Evolutionary conservation across 73 alveolate species (phyloP).

Genomic region (Paramecium octaurelia): DNA sequence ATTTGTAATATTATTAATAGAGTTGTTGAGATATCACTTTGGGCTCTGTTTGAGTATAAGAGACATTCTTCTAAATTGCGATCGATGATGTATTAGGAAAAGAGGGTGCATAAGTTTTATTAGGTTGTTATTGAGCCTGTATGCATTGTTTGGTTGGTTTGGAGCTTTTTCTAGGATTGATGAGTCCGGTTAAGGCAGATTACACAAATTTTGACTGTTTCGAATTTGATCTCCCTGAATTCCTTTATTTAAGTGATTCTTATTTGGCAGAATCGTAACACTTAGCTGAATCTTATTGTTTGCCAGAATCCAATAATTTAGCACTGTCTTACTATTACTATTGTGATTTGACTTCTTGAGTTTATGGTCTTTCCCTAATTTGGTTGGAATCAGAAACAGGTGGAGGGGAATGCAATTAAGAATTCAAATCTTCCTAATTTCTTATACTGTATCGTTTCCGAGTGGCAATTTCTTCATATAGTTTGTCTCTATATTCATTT

Average conservation of each 20-base stretch:
- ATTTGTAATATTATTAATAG: slow-evolving; percentile 25
- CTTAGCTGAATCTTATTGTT: neutral
- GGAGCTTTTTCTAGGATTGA: slow-evolving; percentile 6
- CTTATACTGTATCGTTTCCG: slow-evolving; percentile 63
- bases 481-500: slow-evolving; percentile 81
- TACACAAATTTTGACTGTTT: neutral
- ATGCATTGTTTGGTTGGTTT: neutral
- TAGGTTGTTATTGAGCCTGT: neutral
- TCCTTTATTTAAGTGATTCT: neutral
- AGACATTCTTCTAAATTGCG: slow-evolving; percentile 30
- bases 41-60: slow-evolving; percentile 33
- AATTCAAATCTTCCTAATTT: slow-evolving; percentile 1
- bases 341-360: neutral
- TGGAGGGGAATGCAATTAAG: slow-evolving; percentile 40
- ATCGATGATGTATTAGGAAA: slow-evolving; percentile 35
- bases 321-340: neutral
- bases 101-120: slow-evolving; percentile 34
- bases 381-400: neutral
- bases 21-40: slow-evolving; percentile 4
- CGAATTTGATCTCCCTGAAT: slow-evolving; percentile 11
- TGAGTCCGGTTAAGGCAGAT: slow-evolving; percentile 25
- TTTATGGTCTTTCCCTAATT: neutral
- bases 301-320: neutral
- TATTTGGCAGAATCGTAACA: neutral
- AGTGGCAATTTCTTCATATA: slow-evolving; percentile 81